phyloP scores from a whole-genome alignment of 257 asterid genomes.

The Salvia miltiorrhiza region DNA sequence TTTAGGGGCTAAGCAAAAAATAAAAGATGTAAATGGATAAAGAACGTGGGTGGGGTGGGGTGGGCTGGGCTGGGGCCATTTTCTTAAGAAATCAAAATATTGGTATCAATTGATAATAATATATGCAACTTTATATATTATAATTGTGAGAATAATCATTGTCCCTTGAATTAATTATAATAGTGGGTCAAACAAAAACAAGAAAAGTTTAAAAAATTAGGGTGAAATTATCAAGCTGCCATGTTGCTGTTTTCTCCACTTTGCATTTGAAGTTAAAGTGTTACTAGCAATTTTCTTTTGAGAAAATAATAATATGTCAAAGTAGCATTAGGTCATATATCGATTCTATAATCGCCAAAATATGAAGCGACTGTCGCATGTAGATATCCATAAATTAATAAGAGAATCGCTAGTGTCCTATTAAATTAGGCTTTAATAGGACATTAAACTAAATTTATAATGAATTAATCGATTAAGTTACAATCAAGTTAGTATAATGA shows the following conservation, averaged over 20 bases:
- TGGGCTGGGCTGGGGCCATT: conserved; percentile 23
- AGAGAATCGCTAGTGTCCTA: too few relatives aligned
- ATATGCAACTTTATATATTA: background rate
- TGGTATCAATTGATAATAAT: background rate
- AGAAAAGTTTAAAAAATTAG: background rate
- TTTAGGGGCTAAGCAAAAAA: background rate
- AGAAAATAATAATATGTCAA: too few relatives aligned
- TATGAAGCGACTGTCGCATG: too few relatives aligned
- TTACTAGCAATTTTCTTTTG: too few relatives aligned
- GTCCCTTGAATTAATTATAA: background rate
- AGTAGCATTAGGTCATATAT: too few relatives aligned
- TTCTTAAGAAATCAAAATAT: conserved; percentile 13
- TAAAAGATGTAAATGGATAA: conserved; percentile 18
- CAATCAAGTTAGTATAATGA: too few relatives aligned
- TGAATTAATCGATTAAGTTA: too few relatives aligned
- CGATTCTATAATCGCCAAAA: too few relatives aligned
- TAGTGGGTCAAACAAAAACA: background rate
- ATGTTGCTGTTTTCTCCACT: background rate
- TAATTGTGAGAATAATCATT: conserved; percentile 20
- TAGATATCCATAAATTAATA: too few relatives aligned
- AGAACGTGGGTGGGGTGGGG: conserved; percentile 27
- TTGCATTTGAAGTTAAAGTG: background rate
- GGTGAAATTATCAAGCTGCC: background rate
- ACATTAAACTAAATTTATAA: too few relatives aligned
- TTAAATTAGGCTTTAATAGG: too few relatives aligned